Evolutionary conservation across 2,329 filamentous ascomycete species (phyloP).

Genomic region (Trichoderma sp.): DNA sequence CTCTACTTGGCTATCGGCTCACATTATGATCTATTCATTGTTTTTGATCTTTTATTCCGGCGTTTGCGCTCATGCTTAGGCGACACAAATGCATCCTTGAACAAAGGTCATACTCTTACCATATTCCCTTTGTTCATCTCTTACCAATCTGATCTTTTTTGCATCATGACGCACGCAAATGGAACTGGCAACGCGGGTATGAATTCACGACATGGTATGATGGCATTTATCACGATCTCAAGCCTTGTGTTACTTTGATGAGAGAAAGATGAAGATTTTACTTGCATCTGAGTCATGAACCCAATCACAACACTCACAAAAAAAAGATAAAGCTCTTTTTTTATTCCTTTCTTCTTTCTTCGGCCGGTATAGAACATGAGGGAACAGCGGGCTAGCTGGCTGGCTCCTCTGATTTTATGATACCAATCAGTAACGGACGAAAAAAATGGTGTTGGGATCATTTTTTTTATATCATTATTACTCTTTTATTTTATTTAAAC

Average conservation of each 20-base stretch:
- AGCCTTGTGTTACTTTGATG: not conserved
- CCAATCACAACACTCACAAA: not conserved
- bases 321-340: not conserved
- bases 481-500: not conserved
- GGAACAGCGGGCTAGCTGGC: constrained; percentile 20
- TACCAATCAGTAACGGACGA: constrained; percentile 19
- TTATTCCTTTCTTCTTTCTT: not conserved
- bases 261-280: not conserved
- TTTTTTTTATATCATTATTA: not conserved
- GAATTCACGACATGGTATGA: constrained; percentile 12
- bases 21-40: constrained; percentile 20
- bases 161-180: not conserved
- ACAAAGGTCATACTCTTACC: not conserved
- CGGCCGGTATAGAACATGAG: constrained; percentile 21
- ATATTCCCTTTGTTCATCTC: not conserved
- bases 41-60: constrained; percentile 25
- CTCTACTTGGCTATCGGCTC: not conserved
- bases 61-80: constrained; percentile 3
- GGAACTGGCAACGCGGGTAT: constrained; percentile 1
- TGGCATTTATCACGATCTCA: constrained; percentile 5
- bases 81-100: not conserved
- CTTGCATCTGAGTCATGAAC: not conserved
- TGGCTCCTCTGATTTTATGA: constrained; percentile 20
- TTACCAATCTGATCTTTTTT: not conserved
- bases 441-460: constrained; percentile 19